Evolutionary conservation across 805 yeast species (phyloP).

Genomic region (Yarrowia keelungensis): DNA sequence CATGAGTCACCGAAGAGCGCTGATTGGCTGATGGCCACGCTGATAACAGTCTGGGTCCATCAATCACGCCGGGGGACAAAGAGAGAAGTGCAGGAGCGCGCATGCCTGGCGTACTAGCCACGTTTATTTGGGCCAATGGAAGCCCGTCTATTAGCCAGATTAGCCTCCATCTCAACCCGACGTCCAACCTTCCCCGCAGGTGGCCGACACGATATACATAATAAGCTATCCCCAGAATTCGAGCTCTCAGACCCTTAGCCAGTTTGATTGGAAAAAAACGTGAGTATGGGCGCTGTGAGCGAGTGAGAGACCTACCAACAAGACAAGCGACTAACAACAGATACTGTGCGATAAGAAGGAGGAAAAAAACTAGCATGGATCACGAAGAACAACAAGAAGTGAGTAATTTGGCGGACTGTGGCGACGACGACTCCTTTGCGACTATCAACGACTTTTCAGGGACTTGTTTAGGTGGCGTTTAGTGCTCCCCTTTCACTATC

Average conservation of each 20-base stretch:
- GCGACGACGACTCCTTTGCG: neutral
- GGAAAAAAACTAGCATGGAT: constrained; percentile 31
- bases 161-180: constrained; percentile 25
- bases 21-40: constrained; percentile 19
- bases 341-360: constrained; percentile 13
- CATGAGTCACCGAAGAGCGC: constrained; percentile 9
- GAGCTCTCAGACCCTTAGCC: constrained; percentile 29
- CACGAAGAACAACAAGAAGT: constrained; percentile 23
- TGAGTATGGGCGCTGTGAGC: neutral
- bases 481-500: constrained; percentile 1
- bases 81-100: constrained; percentile 8
- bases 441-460: no score
- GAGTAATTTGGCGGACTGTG: neutral
- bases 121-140: constrained; percentile 38
- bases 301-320: neutral
- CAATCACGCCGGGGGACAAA: constrained; percentile 24
- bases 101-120: constrained; percentile 29
- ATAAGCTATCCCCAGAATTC: constrained; percentile 31
- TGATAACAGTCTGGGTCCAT: constrained; percentile 32
- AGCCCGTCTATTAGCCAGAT: constrained; percentile 14
- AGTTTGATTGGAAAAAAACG: constrained; percentile 2
- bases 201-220: constrained; percentile 32
- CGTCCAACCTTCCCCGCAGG: constrained; percentile 37
- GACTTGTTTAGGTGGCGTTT: neutral
- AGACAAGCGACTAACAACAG: neutral